phyloP scores from a whole-genome alignment of 2,329 filamentous ascomycete genomes.

The Aspergillus unguis region DNA sequence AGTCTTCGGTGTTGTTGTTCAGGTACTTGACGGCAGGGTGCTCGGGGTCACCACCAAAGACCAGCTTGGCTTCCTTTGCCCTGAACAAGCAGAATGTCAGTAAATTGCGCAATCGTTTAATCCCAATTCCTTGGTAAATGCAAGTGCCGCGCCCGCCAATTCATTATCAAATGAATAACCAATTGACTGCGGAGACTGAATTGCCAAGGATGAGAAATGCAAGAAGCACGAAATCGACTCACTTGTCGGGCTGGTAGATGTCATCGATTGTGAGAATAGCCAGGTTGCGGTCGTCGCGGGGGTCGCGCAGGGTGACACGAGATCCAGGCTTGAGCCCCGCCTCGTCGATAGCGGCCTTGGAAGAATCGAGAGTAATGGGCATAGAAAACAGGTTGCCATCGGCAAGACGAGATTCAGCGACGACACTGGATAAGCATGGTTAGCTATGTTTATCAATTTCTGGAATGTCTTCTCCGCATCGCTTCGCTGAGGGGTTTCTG shows the following conservation, averaged over 20 bases:
- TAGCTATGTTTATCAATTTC: slow-evolving; percentile 7
- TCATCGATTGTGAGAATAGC: slow-evolving; percentile 95
- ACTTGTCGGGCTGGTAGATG: slow-evolving; percentile 95
- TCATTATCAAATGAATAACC: not conserved
- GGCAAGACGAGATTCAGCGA: slow-evolving; percentile 79
- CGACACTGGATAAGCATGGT: slow-evolving; percentile 61
- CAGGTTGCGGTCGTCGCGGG: slow-evolving; percentile 92
- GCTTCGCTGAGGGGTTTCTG: slow-evolving; percentile 3
- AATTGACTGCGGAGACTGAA: slow-evolving; percentile 2
- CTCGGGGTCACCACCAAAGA: slow-evolving; percentile 88
- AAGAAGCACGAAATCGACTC: slow-evolving; percentile 37
- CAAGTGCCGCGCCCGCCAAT: not conserved
- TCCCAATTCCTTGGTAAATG: slow-evolving; percentile 1
- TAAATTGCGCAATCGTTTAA: slow-evolving; percentile 21
- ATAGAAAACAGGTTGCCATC: slow-evolving; percentile 93
- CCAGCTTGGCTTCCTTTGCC: slow-evolving; percentile 83
- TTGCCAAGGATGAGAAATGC: slow-evolving; percentile 1
- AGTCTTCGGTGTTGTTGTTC: slow-evolving; percentile 74
- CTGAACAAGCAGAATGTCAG: slow-evolving; percentile 44
- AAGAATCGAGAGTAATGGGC: slow-evolving; percentile 90
- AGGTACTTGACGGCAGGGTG: slow-evolving; percentile 94
- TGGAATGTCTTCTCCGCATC: not conserved
- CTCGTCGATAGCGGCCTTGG: slow-evolving; percentile 69
- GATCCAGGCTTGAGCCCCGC: slow-evolving; percentile 73
- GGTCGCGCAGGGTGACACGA: slow-evolving; percentile 85